Evolutionary conservation across 176 grass and related monocot genomes (phyloP).

Genomic region (Hordeum marinum): DNA sequence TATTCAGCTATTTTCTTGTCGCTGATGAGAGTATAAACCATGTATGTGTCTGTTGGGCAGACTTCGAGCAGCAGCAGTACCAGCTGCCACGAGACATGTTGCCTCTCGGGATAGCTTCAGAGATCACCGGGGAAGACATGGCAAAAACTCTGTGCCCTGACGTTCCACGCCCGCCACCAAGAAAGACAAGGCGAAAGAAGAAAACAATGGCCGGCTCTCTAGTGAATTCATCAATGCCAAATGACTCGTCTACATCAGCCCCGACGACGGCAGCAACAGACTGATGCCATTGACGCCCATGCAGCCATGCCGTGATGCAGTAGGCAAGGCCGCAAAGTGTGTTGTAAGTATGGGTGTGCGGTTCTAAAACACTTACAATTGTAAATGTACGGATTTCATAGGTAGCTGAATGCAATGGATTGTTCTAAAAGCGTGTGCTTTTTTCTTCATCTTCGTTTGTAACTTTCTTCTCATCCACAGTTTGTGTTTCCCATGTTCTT

Average conservation of each 20-base stretch:
- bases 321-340: background rate
- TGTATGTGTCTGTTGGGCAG: slow-evolving; percentile 16
- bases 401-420: background rate
- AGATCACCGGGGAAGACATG: slow-evolving; percentile 1
- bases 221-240: background rate
- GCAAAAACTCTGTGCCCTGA: slow-evolving; percentile 9
- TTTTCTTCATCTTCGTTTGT: background rate
- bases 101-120: slow-evolving; percentile 14
- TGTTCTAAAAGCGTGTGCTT: background rate
- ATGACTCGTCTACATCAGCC: slow-evolving; percentile 2
- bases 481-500: background rate
- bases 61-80: slow-evolving; percentile 27
- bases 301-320: background rate
- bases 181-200: slow-evolving; percentile 20
- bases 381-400: background rate
- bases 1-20: background rate
- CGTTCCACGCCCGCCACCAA: slow-evolving; percentile 44
- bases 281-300: background rate
- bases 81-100: background rate
- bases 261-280: background rate
- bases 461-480: background rate
- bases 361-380: background rate
- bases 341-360: background rate
- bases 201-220: slow-evolving; percentile 12
- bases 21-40: background rate